Base-by-base conservation (phyloP, 2,329 filamentous ascomycete species). In the Cordyceps cateniannulata region DNA sequence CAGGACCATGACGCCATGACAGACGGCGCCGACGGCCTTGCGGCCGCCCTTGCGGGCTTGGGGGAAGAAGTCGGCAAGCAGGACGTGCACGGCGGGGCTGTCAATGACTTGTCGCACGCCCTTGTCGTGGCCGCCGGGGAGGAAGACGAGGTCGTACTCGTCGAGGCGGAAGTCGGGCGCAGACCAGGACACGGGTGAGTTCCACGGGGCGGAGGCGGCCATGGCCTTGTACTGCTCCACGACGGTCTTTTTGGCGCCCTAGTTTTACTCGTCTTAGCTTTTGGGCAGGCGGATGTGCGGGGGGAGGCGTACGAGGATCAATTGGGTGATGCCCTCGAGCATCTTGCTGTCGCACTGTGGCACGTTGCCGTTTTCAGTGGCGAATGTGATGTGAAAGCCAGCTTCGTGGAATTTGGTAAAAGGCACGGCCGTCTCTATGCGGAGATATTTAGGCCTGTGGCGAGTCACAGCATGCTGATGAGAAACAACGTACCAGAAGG, bases 111-210 rank as follows among this genome's bases (percentile, higher is more conserved):
- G 80, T 1, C 74, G 73, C 1, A 83, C 77, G 14, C 72, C 68
- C 69, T 81, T 82, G 24, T 83, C 80, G 65, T 83, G 81, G 4
- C 81, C 80, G 14, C 81, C 80, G 1, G 81, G 80, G 1, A 82
- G 69, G 64, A 81, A 75, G 47, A 82, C 75, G 27, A 83, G 72
- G 62, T 80, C 75, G 64, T 76, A 83, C 10, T 69, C 61, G 25
- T 75, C 73, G 53, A 82, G 72, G 18, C 70, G 71, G 68, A 83
- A 82, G 60, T 63, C 70, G 7, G 73, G 67, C 0, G 73, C 67
- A 2, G 75, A 71, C 80, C 80, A 83, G 8, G 78, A 71, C 4
- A 75, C 65, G 1, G 80, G 78, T 7, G 73, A 67, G 62, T 71
- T 70, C 67, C 77, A 77, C 62, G 77, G 76, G 1, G 72, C 63